Percentiles rank a stretch among this genome's conserved stretches.
phyloP scores from a whole-genome alignment of 169 alveolate species.

The Blepharisma undulans region DNA sequence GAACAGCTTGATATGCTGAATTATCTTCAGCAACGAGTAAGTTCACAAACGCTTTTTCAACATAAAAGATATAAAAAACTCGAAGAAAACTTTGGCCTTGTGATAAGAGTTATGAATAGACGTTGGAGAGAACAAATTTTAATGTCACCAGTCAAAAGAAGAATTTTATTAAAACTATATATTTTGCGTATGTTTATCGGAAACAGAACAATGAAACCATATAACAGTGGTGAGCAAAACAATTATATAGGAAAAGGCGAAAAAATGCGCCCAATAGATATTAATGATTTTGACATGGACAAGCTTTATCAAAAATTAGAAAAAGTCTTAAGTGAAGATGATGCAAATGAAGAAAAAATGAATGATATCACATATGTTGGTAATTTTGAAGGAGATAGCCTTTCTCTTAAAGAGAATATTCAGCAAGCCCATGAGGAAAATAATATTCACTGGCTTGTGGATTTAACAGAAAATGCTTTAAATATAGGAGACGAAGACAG shows the following conservation, averaged over 20 bases:
- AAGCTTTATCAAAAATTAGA: not conserved
- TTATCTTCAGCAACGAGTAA: not conserved
- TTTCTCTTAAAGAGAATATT: not conserved
- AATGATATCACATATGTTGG: not conserved
- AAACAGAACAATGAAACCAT: not conserved
- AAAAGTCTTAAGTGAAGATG: not conserved
- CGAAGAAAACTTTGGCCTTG: not conserved
- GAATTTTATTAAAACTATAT: not conserved
- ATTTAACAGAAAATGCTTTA: not conserved
- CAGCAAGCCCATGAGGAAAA: not conserved
- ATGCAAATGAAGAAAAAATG: not conserved
- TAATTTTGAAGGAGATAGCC: not conserved
- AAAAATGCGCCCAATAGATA: not conserved
- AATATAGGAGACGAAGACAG: not conserved
- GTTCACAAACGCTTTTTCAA: not conserved
- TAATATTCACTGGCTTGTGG: not conserved
- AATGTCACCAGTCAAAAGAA: not conserved
- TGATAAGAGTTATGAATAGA: not conserved
- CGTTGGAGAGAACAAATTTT: slow-evolving; percentile 3
- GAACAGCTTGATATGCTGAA: not conserved
- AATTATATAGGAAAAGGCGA: not conserved
- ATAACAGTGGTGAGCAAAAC: not conserved
- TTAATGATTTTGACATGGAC: not conserved
- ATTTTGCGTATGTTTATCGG: slow-evolving; percentile 15
- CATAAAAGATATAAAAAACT: not conserved